Conservation (phyloP, 163 green algal genomes). For the Scenedesmus sp. region DNA sequence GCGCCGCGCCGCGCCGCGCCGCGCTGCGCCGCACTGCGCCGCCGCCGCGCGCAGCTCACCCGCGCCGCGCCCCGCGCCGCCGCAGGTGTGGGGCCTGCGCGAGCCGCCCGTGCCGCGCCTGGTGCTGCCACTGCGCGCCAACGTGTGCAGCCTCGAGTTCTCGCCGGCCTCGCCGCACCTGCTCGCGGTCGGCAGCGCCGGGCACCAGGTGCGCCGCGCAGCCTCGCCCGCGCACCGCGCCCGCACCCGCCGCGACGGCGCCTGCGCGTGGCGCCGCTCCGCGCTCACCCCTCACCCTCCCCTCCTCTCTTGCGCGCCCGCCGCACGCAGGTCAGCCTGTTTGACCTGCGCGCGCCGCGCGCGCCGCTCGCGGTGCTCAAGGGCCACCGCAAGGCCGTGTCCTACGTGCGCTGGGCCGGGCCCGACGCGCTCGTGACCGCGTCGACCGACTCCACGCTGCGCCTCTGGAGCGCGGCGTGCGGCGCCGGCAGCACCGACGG, state of each 20-base stretch:
- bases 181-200: slow-evolving; percentile 78
- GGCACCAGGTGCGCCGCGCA: slow-evolving; percentile 62
- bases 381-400: slow-evolving; percentile 78
- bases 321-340: slow-evolving; percentile 14
- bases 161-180: slow-evolving; percentile 67
- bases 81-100: slow-evolving; percentile 36
- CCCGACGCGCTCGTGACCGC: slow-evolving; percentile 68
- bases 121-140: slow-evolving; percentile 56
- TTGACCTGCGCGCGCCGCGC: slow-evolving; percentile 24
- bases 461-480: slow-evolving; percentile 63
- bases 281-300: too few species aligned
- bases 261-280: too few species aligned
- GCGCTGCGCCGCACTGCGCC: background rate
- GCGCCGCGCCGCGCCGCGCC: background rate
- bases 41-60: background rate
- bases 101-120: slow-evolving; percentile 12
- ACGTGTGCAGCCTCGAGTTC: slow-evolving; percentile 87
- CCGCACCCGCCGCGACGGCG: too few species aligned
- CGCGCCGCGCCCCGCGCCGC: background rate
- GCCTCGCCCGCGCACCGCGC: too few species aligned
- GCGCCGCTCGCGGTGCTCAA: slow-evolving; percentile 16
- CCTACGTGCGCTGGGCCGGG: slow-evolving; percentile 78
- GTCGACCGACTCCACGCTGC: slow-evolving; percentile 81
- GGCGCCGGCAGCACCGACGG: background rate
- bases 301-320: background rate